A percentile compares a stretch with the other conserved stretches of the same genome.
Evolutionary conservation across 805 yeast genomes (phyloP).

Genomic region (Yamadazyma olivae): DNA sequence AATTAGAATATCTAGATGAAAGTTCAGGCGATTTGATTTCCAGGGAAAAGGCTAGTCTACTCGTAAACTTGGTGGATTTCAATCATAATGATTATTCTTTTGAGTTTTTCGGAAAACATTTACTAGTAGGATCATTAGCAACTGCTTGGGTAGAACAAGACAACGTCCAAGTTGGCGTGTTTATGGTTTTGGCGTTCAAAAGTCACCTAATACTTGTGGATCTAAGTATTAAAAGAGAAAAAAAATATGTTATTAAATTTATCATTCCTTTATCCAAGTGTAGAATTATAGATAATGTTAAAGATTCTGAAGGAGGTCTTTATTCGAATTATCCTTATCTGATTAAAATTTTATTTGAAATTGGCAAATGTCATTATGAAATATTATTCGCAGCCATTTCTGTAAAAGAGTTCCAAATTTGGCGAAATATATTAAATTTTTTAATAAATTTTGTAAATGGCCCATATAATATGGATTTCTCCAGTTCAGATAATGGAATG

Average conservation of each 20-base stretch:
- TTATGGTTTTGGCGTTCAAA: constrained; percentile 46
- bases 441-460: constrained; percentile 26
- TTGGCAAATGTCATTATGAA: constrained; percentile 41
- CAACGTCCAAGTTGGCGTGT: constrained; percentile 7
- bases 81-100: constrained; percentile 1
- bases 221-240: constrained; percentile 9
- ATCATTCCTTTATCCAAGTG: constrained; percentile 46
- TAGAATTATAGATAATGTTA: constrained; percentile 18
- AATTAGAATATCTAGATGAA: too few relatives aligned
- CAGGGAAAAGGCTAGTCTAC: too few relatives aligned
- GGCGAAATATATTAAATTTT: constrained; percentile 33
- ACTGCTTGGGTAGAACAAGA: constrained; percentile 35
- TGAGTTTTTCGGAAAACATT: constrained; percentile 38
- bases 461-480: constrained; percentile 18
- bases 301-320: constrained; percentile 25
- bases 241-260: constrained; percentile 33
- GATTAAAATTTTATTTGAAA: constrained; percentile 48
- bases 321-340: constrained; percentile 26
- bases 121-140: constrained; percentile 42
- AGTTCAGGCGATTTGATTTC: too few relatives aligned
- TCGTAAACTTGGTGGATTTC: too few relatives aligned
- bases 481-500: constrained; percentile 3
- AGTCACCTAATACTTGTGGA: constrained; percentile 44
- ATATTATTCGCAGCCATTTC: constrained; percentile 23
- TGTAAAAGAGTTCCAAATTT: constrained; percentile 31